phyloP scores from a whole-genome alignment of 768 basidiomycete species.

The Lactifluus hygrophoroides region DNA sequence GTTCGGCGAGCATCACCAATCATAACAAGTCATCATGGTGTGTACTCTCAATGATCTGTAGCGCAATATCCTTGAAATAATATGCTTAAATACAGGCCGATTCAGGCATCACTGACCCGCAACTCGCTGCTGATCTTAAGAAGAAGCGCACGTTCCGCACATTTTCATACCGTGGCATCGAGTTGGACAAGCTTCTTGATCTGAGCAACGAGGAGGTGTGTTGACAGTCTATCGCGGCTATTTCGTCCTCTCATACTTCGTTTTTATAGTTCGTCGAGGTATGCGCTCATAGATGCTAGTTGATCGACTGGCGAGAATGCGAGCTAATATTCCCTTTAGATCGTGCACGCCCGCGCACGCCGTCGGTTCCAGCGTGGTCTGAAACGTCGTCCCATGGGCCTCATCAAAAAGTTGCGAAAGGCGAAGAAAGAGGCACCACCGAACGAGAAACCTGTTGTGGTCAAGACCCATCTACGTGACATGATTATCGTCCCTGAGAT shows the following conservation, averaged over 20 bases:
- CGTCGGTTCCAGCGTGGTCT: slow-evolving; percentile 98
- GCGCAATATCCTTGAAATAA: neutral
- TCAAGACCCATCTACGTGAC: slow-evolving; percentile 98
- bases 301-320: neutral
- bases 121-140: slow-evolving; percentile 94
- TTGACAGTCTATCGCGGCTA: slow-evolving; percentile 17
- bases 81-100: slow-evolving; percentile 52
- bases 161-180: slow-evolving; percentile 96
- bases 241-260: neutral
- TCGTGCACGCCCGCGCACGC: slow-evolving; percentile 97
- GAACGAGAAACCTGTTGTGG: slow-evolving; percentile 97
- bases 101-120: slow-evolving; percentile 77
- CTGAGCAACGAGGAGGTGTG: slow-evolving; percentile 91
- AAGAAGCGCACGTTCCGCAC: slow-evolving; percentile 98
- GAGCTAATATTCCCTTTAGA: slow-evolving; percentile 28
- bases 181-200: slow-evolving; percentile 97
- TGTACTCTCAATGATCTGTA: neutral
- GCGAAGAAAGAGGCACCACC: slow-evolving; percentile 99
- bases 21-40: slow-evolving; percentile 19
- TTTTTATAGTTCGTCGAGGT: slow-evolving; percentile 67
- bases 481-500: slow-evolving; percentile 99
- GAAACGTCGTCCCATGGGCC: slow-evolving; percentile 95
- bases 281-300: slow-evolving; percentile 25
- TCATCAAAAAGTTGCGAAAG: slow-evolving; percentile 99
- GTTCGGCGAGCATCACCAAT: neutral